Percentiles rank a stretch among this genome's conserved stretches.
Evolutionary conservation across 805 yeast genomes (phyloP).

Genomic region (Yarrowia hollandica): DNA sequence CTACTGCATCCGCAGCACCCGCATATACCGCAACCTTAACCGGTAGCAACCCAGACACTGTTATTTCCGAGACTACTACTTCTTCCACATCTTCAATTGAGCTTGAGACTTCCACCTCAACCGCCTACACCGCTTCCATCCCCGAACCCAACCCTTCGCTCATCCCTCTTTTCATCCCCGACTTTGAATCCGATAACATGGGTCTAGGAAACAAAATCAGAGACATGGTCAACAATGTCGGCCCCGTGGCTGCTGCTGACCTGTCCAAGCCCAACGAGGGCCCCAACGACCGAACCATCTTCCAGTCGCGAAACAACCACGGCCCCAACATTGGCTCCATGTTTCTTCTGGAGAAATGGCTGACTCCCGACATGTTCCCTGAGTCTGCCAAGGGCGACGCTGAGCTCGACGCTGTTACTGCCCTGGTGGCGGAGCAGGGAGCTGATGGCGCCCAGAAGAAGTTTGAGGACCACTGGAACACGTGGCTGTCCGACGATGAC

Average conservation of each 20-base stretch:
- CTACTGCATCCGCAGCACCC: slow-evolving; percentile 7
- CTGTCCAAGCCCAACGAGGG: slow-evolving; percentile 35
- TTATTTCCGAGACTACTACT: slow-evolving; percentile 4
- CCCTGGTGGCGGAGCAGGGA: slow-evolving; percentile 52
- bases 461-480: slow-evolving; percentile 64
- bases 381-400: slow-evolving; percentile 53
- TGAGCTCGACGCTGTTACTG: slow-evolving; percentile 72
- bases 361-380: slow-evolving; percentile 48
- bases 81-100: slow-evolving; percentile 12
- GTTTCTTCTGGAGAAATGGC: slow-evolving; percentile 78
- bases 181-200: not conserved
- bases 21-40: slow-evolving; percentile 21
- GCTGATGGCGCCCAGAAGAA: slow-evolving; percentile 52
- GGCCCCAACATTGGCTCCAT: slow-evolving; percentile 87
- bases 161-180: slow-evolving; percentile 8
- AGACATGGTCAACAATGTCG: slow-evolving; percentile 22
- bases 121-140: not conserved
- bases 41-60: slow-evolving; percentile 22
- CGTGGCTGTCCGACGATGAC: slow-evolving; percentile 64
- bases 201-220: slow-evolving; percentile 10
- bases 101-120: not conserved
- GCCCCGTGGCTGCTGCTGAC: slow-evolving; percentile 28
- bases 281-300: slow-evolving; percentile 42
- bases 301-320: slow-evolving; percentile 50
- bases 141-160: slow-evolving; percentile 20